phyloP scores from a whole-genome alignment of 345 rosid genomes.

The Eucalyptus cloeziana region DNA sequence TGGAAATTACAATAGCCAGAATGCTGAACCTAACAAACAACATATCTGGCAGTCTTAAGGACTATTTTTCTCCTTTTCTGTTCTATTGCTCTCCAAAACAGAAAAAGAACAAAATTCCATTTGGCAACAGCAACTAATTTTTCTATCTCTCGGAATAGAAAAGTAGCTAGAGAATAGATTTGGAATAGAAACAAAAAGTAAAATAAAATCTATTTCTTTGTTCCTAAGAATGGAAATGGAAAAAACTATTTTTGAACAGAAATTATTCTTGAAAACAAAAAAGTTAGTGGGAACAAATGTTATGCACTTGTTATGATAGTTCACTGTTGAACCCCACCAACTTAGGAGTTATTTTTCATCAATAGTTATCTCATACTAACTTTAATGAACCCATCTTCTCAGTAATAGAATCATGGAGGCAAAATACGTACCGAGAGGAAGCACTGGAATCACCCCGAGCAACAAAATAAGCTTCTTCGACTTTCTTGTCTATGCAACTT shows the following conservation, averaged over 20 bases:
- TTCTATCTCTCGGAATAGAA: no score
- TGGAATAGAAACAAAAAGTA: no score
- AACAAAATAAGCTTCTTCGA: slow-evolving; percentile 44
- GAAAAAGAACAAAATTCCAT: no score
- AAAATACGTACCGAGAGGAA: background rate
- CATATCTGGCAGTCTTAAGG: background rate
- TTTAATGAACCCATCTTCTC: background rate
- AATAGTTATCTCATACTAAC: background rate
- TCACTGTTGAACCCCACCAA: background rate
- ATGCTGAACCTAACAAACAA: background rate
- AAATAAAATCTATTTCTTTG: no score
- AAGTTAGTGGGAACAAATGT: background rate
- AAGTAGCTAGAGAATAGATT: no score
- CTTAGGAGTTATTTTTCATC: background rate
- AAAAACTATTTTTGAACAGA: no score
- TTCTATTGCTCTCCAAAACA: no score
- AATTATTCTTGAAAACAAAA: no score
- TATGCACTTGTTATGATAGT: background rate
- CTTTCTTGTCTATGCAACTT: slow-evolving; percentile 39
- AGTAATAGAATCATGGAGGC: background rate
- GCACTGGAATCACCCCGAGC: slow-evolving; percentile 18
- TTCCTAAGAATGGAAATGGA: accelerated
- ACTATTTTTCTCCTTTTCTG: no score
- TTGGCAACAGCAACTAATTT: no score
- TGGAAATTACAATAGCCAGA: background rate